Conservation (phyloP, 2,329 filamentous ascomycete genomes). For the Pseudogymnoascus sp. region DNA sequence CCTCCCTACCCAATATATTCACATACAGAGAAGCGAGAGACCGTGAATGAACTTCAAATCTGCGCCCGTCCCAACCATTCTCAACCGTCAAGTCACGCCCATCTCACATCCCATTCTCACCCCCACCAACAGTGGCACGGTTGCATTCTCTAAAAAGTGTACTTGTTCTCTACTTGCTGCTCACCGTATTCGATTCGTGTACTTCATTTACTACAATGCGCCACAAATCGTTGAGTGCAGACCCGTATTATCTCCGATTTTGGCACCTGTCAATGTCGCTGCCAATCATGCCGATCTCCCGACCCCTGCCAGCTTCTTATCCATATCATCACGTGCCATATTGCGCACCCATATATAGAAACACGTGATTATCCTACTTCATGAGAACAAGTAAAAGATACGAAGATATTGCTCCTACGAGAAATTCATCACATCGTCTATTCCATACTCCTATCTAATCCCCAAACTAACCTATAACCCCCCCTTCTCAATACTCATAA, state of each 20-base stretch:
- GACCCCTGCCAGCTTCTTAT: background rate
- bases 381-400: background rate
- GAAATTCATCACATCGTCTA: background rate
- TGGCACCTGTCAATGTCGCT: background rate
- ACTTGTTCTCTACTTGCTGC: background rate
- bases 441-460: background rate
- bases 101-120: too few relatives aligned
- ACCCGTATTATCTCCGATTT: background rate
- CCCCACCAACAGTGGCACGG: background rate
- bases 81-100: background rate
- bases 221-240: too few relatives aligned
- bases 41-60: too few relatives aligned
- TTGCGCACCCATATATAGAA: too few relatives aligned
- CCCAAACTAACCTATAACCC: background rate
- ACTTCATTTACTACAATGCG: too few relatives aligned
- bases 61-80: background rate
- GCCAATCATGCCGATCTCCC: constrained; percentile 1
- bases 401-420: background rate
- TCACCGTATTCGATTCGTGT: background rate
- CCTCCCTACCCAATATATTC: too few relatives aligned
- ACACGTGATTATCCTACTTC: background rate
- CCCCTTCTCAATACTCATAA: background rate
- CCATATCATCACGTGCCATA: background rate
- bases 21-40: too few relatives aligned
- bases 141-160: background rate